Base-by-base conservation (phyloP, 2,329 filamentous ascomycete species). In the Verticillium longisporum region DNA sequence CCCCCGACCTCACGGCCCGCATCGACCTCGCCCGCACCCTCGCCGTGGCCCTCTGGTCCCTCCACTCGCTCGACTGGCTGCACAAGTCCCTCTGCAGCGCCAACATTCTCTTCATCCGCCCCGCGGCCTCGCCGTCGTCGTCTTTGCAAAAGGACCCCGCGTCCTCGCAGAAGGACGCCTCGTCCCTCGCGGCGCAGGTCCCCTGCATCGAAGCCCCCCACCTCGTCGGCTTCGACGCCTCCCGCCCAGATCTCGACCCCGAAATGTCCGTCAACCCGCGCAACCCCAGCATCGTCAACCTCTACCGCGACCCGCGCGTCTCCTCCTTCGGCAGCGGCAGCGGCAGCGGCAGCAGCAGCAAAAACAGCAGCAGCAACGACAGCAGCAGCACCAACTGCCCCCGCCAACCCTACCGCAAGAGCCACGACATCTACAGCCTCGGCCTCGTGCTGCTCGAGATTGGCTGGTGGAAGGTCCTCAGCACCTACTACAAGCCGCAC, bases 191-290 rank as follows among this genome's bases (percentile, higher is more conserved):
- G 69, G 72, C 36, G 15, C 67, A 74, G 55, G 70, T 76, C 3
- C 75, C 76, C 13, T 73, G 78, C 65, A 75, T 80, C 36, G 69
- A 73, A 6, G 62, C 62, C 62, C 80, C 80, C 0, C 79, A 75
- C 62, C 71, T 84, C 50, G 80, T 77, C 1, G 82, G 82, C 41
- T 85, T 85, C 68, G 82, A 84, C 63, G 84, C 81, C 66, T 77
- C 79, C 2, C 77, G 82, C 4, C 83, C 81, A 1, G 80, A 78
- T 2, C 72, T 73, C 3, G 74, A 74, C 9, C 79, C 82, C 57
- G 81, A 83, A 62, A 73, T 79, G 72, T 83, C 81, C 18, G 72
- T 80, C n/a, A 76, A 69, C 14, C 72, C 77, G 3, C 72, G 71
- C n/a, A 77, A 77, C 56, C 75, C 77, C 0, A 75, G 73, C 60